These are phyloP conservation scores for Neophaeococcomyces aloes DNA, from an alignment of 2,329 filamentous ascomycete genomes.

Conservation along the genomic window DNA sequence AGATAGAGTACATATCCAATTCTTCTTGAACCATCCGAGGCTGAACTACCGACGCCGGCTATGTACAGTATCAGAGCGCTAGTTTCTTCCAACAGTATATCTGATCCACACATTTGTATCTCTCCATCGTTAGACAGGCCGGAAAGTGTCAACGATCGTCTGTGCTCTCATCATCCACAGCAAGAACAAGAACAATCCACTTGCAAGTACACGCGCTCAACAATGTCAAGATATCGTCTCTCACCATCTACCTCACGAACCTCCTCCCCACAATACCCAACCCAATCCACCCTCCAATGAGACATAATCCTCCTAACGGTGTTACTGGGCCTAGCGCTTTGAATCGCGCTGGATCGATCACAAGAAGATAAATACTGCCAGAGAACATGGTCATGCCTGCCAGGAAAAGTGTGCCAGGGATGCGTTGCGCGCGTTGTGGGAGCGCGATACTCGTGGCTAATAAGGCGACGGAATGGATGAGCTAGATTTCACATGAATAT, in stretches of 20 bases:
- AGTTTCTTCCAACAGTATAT: no score
- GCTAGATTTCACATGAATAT: conserved; percentile 34
- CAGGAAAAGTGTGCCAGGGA: conserved; percentile 41
- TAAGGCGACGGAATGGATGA: conserved; percentile 52
- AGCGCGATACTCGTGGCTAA: conserved; percentile 42
- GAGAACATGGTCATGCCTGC: conserved; percentile 59
- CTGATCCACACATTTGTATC: no score
- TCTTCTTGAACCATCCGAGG: no score
- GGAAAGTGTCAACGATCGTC: no score
- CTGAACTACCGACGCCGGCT: no score
- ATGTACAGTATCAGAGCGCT: no score
- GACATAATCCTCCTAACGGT: conserved; percentile 51
- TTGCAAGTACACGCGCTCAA: no score
- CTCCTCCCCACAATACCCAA: conserved; percentile 14
- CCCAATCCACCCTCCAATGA: conserved; percentile 55
- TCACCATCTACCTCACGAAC: conserved; percentile 3
- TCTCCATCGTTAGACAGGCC: no score
- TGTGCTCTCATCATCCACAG: no score
- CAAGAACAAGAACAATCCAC: no score
- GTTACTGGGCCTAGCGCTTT: conserved; percentile 54
- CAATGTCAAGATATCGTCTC: no score
- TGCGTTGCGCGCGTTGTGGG: conserved; percentile 49
- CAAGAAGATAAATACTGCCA: conserved; percentile 54
- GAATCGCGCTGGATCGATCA: conserved; percentile 52
- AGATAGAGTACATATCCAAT: no score